phyloP scores from a whole-genome alignment of 2,329 filamentous ascomycete species.

The Cordyceps tenuipes region DNA sequence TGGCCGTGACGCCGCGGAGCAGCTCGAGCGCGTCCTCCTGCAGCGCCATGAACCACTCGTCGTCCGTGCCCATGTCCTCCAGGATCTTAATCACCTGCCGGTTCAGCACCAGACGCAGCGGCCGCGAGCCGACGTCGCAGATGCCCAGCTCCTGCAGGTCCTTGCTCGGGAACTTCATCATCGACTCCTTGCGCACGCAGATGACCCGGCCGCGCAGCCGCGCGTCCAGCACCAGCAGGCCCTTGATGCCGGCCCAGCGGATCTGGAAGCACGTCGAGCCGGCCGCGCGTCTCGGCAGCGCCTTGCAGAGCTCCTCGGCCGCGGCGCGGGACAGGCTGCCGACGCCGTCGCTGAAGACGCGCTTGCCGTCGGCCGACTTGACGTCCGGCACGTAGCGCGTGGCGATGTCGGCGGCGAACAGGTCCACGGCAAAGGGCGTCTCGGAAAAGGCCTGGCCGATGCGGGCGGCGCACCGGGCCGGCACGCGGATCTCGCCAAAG shows the following conservation, averaged over 20 bases:
- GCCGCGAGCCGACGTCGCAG: constrained; percentile 59
- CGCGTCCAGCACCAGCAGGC: constrained; percentile 65
- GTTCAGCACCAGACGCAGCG: constrained; percentile 64
- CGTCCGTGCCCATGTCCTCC: constrained; percentile 61
- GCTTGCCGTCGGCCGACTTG: constrained; percentile 35
- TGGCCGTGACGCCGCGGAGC: constrained; percentile 51
- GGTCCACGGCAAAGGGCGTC: constrained; percentile 54
- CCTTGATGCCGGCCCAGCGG: constrained; percentile 65
- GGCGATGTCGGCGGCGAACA: constrained; percentile 32
- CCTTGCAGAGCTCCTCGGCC: constrained; percentile 48
- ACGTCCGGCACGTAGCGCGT: constrained; percentile 40
- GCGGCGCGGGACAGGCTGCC: constrained; percentile 61
- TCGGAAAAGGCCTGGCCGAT: constrained; percentile 67
- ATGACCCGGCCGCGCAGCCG: constrained; percentile 50
- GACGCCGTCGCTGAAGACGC: constrained; percentile 71
- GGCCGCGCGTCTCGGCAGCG: constrained; percentile 37
- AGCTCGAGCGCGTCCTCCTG: constrained; percentile 53
- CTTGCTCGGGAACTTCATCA: constrained; percentile 65
- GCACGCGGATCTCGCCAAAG: constrained; percentile 41
- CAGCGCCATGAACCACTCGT: constrained; percentile 52
- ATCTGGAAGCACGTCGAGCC: constrained; percentile 66
- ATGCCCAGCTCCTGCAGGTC: constrained; percentile 55
- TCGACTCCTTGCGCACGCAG: constrained; percentile 56
- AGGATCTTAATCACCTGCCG: constrained; percentile 77
- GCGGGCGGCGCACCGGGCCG: constrained; percentile 49